These are phyloP conservation scores for Neurospora tetraspora DNA, from an alignment of 495 filamentous ascomycete genomes.

Conservation along the genomic window DNA sequence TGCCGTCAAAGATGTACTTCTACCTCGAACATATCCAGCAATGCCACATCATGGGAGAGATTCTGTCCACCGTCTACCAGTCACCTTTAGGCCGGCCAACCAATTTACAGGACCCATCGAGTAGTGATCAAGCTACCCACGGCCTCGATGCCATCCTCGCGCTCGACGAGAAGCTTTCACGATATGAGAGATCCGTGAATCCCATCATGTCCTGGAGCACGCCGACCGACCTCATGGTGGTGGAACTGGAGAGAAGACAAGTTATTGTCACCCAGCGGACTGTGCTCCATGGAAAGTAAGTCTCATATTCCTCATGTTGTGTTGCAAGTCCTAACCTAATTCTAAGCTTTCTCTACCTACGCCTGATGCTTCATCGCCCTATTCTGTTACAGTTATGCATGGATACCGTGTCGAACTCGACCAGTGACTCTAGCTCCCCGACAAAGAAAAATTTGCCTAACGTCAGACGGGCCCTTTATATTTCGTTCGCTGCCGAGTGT, in stretches of 20 bases:
- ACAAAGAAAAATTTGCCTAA: not conserved
- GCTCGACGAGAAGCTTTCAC: slow-evolving; percentile 29
- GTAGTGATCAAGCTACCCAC: slow-evolving; percentile 8
- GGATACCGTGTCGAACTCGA: slow-evolving; percentile 11
- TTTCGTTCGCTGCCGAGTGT: slow-evolving; percentile 27
- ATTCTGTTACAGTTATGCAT: slow-evolving; percentile 37
- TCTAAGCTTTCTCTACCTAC: slow-evolving; percentile 33
- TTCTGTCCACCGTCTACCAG: slow-evolving; percentile 36
- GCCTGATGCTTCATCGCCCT: slow-evolving; percentile 36
- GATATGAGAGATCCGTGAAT: slow-evolving; percentile 27
- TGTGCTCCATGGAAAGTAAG: slow-evolving; percentile 32
- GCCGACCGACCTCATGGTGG: slow-evolving; percentile 4
- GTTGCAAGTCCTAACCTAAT: not conserved
- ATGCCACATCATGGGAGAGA: slow-evolving; percentile 33
- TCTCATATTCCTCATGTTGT: not conserved
- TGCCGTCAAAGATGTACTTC: slow-evolving; percentile 22
- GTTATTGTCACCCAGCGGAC: slow-evolving; percentile 31
- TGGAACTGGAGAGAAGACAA: slow-evolving; percentile 5
- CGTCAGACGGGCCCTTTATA: slow-evolving; percentile 24
- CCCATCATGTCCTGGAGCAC: slow-evolving; percentile 29
- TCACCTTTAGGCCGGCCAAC: slow-evolving; percentile 22
- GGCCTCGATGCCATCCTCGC: slow-evolving; percentile 32
- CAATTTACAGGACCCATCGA: not conserved
- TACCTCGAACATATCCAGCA: slow-evolving; percentile 33
- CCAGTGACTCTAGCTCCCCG: slow-evolving; percentile 1